These are phyloP conservation scores for Fusarium sp. DNA, from an alignment of 2,329 filamentous ascomycete genomes.

Conservation along the genomic window DNA sequence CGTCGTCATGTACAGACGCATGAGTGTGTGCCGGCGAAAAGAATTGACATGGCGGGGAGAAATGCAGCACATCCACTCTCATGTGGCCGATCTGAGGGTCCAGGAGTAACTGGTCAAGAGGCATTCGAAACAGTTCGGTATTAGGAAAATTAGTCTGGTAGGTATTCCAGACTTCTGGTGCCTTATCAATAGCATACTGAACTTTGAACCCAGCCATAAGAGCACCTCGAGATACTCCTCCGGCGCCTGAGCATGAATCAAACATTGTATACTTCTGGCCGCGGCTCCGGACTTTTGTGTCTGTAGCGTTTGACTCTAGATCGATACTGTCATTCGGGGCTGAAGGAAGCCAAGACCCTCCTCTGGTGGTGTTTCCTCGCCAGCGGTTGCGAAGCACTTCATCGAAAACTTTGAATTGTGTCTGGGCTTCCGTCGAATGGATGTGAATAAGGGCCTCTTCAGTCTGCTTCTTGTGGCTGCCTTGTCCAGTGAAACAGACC, in stretches of 20 bases:
- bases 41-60: slow-evolving; percentile 82
- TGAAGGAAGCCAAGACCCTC: slow-evolving; percentile 48
- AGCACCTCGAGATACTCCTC: slow-evolving; percentile 76
- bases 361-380: slow-evolving; percentile 45
- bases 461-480: slow-evolving; percentile 38
- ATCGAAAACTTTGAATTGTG: slow-evolving; percentile 47
- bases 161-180: slow-evolving; percentile 64
- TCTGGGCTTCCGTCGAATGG: slow-evolving; percentile 47
- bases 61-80: slow-evolving; percentile 75
- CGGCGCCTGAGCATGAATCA: slow-evolving; percentile 79
- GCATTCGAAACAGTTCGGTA: slow-evolving; percentile 59
- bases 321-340: slow-evolving; percentile 28
- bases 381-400: slow-evolving; percentile 50
- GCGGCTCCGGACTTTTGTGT: not conserved
- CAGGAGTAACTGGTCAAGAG: slow-evolving; percentile 62
- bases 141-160: slow-evolving; percentile 69
- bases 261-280: slow-evolving; percentile 71
- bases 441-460: slow-evolving; percentile 55
- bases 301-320: slow-evolving; percentile 33
- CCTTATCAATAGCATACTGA: slow-evolving; percentile 72
- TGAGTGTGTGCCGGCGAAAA: slow-evolving; percentile 79
- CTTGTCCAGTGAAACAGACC: slow-evolving; percentile 41
- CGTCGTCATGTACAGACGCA: slow-evolving; percentile 75
- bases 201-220: slow-evolving; percentile 66
- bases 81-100: slow-evolving; percentile 44